Conservation (phyloP, 2,329 filamentous ascomycete species). For the Corniculantispora saksenae region DNA sequence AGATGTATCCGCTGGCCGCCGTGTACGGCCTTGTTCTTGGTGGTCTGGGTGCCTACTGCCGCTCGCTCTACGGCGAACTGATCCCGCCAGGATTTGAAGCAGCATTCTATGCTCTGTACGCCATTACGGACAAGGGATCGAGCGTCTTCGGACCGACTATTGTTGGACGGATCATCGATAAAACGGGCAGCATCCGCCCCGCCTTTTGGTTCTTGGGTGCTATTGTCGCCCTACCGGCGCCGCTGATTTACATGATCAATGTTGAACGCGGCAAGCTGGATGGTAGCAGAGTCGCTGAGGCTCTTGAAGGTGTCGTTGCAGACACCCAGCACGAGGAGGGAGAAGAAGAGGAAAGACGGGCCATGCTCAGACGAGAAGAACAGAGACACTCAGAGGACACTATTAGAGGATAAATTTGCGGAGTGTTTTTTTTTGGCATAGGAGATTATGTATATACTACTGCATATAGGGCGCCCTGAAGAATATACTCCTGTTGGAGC, state of each 20-base stretch:
- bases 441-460: not conserved
- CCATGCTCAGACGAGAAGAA: constrained; percentile 31
- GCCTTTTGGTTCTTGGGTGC: constrained; percentile 91
- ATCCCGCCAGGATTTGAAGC: constrained; percentile 94
- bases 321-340: constrained; percentile 25
- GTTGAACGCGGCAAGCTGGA: constrained; percentile 76
- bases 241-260: constrained; percentile 81
- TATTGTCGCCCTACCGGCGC: constrained; percentile 81
- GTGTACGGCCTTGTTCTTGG: constrained; percentile 93
- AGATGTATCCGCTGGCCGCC: constrained; percentile 91
- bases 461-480: not conserved
- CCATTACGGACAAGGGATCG: constrained; percentile 95
- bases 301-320: constrained; percentile 55
- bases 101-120: constrained; percentile 94
- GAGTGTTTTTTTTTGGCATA: not conserved
- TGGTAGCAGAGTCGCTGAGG: constrained; percentile 62
- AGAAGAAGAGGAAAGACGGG: constrained; percentile 27
- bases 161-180: constrained; percentile 89
- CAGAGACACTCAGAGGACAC: constrained; percentile 21
- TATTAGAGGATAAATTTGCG: not conserved
- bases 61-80: constrained; percentile 87
- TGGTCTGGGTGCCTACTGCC: constrained; percentile 89
- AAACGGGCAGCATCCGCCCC: constrained; percentile 74
- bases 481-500: no score
- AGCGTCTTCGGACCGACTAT: constrained; percentile 93